Conservation (phyloP, 2,329 filamentous ascomycete species). For the Cladosporium sp. region DNA sequence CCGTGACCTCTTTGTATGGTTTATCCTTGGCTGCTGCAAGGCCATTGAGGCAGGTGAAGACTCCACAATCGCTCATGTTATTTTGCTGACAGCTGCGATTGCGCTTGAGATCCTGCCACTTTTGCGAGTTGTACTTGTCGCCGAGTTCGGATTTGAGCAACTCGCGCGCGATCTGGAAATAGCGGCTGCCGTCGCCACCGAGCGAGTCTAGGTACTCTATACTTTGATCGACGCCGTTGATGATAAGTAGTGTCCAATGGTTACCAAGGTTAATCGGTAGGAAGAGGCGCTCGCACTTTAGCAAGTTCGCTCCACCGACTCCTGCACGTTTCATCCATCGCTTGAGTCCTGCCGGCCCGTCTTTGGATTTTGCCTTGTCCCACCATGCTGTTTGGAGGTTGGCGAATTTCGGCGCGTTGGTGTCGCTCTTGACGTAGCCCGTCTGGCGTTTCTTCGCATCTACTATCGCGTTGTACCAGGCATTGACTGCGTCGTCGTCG, state of each 20-base stretch:
- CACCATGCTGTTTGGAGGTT: constrained; percentile 66
- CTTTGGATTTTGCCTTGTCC: constrained; percentile 39
- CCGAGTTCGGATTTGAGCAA: constrained; percentile 59
- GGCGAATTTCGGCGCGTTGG: constrained; percentile 55
- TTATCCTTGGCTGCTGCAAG: constrained; percentile 58
- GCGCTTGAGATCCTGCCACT: constrained; percentile 55
- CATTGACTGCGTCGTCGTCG: constrained; percentile 73
- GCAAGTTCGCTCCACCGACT: constrained; percentile 57
- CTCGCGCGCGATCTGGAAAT: constrained; percentile 31
- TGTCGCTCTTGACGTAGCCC: constrained; percentile 46
- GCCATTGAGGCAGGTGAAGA: constrained; percentile 70
- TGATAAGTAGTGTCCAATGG: constrained; percentile 70
- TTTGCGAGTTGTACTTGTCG: constrained; percentile 50
- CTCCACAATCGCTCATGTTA: constrained; percentile 72
- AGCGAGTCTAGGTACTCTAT: constrained; percentile 70
- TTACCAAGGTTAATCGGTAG: constrained; percentile 58
- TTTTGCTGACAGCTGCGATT: constrained; percentile 54
- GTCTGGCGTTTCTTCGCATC: constrained; percentile 50
- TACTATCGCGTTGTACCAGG: constrained; percentile 59
- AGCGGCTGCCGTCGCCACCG: constrained; percentile 36
- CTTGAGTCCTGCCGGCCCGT: constrained; percentile 47
- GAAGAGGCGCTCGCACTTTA: constrained; percentile 63
- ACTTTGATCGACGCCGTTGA: constrained; percentile 57
- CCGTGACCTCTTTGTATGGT: constrained; percentile 33
- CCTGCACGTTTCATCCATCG: constrained; percentile 56